Evolutionary conservation across 2,329 filamentous ascomycete species (phyloP), one percentile per base, ranked within the genome.

Genomic region (Pseudohalonectria lignicola): DNA sequence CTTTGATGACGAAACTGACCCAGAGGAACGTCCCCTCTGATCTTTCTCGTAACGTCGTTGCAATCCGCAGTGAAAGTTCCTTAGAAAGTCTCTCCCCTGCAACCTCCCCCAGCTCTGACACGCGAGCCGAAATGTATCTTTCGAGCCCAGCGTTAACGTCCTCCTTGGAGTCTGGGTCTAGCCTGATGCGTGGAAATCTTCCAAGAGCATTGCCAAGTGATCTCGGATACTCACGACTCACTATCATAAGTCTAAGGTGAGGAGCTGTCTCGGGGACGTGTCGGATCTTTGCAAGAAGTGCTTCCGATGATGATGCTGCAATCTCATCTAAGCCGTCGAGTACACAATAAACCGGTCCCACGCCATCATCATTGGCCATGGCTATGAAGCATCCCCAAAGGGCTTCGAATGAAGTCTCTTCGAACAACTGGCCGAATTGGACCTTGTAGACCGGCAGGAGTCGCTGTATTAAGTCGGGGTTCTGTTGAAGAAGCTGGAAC

Each of bases 161-260:
- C 12, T 16, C 33, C 19, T 25, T 21, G 33, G n/a, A n/a, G 20
- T 35, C 33, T 20, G 33, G 33, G 33, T 35, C 33, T 11, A 35
- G 33, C 6, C 33, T 12, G 13, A 35, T 35, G 8, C 33, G 9
- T 7, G 19, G 33, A 8, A 19, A 9, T 16, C 25, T 18, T 5
- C 21, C 19, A 15, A 35, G 11, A 2, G 20, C 7, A n/a, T n/a
- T 35, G 13, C 33, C 20, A n/a, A 35, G 17, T 4, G 5, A 21
- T 26, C 15, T 25, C 19, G 33, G 20, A n/a, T 35, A 25, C 16
- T 26, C 33, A 12, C 33, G 33, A n/a, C 33, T 35, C 9, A 26
- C 20, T 16, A 25, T n/a, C n/a, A 25, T 35, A 16, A 35, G 17
- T 4, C 13, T 4, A 15, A 35, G 33, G 10, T 20, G 5, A n/a